Conservation (phyloP, 1,284 basidiomycete species). For the Thecaphora thlaspeos region DNA sequence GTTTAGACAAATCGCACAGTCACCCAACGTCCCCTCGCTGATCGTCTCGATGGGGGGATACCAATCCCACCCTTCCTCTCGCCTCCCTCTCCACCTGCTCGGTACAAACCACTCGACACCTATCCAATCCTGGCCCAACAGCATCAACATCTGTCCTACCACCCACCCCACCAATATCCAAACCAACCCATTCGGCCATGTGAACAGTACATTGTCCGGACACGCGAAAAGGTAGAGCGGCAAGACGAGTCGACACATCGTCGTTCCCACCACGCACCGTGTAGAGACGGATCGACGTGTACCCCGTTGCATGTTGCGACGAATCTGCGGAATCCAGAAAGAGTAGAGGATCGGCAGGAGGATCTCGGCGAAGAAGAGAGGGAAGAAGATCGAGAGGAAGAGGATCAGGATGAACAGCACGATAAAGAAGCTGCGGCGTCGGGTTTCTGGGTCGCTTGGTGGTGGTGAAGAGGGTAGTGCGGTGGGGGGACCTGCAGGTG, state of each 20-base stretch:
- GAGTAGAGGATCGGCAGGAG: slow-evolving; percentile 73
- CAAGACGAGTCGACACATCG: slow-evolving; percentile 69
- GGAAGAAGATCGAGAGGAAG: slow-evolving; percentile 20
- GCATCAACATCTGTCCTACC: slow-evolving; percentile 66
- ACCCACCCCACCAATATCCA: slow-evolving; percentile 68
- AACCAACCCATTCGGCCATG: slow-evolving; percentile 71
- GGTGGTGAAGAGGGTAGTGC: neutral
- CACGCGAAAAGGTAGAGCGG: slow-evolving; percentile 77
- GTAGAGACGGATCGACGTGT: slow-evolving; percentile 69
- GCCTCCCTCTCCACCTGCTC: too few relatives aligned
- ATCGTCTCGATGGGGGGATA: slow-evolving; percentile 10
- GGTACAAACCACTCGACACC: too few relatives aligned
- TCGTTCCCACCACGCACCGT: slow-evolving; percentile 77
- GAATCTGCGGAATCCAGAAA: slow-evolving; percentile 79
- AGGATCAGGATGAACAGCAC: slow-evolving; percentile 8
- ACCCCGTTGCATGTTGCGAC: slow-evolving; percentile 71
- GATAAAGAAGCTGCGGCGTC: slow-evolving; percentile 4
- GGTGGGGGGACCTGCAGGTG: too few relatives aligned
- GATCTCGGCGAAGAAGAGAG: slow-evolving; percentile 46
- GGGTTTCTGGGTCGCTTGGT: slow-evolving; percentile 6
- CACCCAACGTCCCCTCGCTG: slow-evolving; percentile 9
- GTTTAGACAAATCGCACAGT: slow-evolving; percentile 30
- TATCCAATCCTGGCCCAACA: slow-evolving; percentile 73
- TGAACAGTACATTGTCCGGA: slow-evolving; percentile 79
- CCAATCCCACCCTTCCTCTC: slow-evolving; percentile 18